These are phyloP conservation scores for Viola odorata DNA, from an alignment of 345 rosid species.

Conservation along the genomic window DNA sequence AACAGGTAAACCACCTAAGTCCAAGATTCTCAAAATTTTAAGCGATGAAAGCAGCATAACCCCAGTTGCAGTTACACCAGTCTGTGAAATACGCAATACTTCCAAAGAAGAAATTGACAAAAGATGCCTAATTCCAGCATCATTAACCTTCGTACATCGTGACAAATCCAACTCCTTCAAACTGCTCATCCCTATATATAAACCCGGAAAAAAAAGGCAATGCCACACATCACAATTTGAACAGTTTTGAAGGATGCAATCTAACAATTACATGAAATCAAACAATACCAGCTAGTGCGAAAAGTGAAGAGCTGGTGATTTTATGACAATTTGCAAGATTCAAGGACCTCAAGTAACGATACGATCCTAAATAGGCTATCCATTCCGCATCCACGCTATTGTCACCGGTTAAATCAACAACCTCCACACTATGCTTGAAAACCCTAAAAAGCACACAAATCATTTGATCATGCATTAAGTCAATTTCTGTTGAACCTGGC, in stretches of 20 bases:
- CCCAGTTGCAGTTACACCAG: constrained; percentile 56
- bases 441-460: constrained; percentile 28
- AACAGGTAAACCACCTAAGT: constrained; percentile 89
- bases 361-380: constrained; percentile 90
- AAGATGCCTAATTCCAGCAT: constrained; percentile 67
- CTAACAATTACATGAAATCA: background rate
- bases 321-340: constrained; percentile 62
- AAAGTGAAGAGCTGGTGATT: constrained; percentile 63
- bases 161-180: constrained; percentile 80
- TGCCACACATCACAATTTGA: too few species aligned
- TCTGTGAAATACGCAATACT: constrained; percentile 57
- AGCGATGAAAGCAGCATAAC: constrained; percentile 63
- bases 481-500: background rate
- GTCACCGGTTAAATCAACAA: constrained; percentile 59
- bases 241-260: too few species aligned
- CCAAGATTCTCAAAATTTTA: constrained; percentile 45
- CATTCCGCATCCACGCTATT: constrained; percentile 77
- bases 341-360: constrained; percentile 43
- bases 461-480: background rate
- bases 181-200: constrained; percentile 46
- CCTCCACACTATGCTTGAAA: constrained; percentile 70
- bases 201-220: too few species aligned
- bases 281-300: constrained; percentile 60
- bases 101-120: constrained; percentile 56
- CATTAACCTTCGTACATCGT: constrained; percentile 66